Base-by-base conservation (phyloP, 2,329 filamentous ascomycete species). In the Tolypocladium tundrense region DNA sequence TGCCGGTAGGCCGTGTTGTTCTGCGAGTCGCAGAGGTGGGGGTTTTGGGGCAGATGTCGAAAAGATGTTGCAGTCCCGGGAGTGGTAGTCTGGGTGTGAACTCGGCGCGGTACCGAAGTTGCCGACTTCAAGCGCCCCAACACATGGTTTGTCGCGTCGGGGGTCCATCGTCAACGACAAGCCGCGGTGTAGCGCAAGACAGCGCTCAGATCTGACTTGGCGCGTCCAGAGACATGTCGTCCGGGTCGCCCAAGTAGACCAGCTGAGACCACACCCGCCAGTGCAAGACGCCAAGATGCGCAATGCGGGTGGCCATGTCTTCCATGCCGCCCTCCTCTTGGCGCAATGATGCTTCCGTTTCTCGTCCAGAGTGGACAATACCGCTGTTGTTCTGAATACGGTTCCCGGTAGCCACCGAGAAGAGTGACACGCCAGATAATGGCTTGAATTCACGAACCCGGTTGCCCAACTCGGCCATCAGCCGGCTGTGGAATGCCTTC, bases 231-330 rank as follows among this genome's bases (percentile, higher is more conserved):
- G 64, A 60, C 67, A 72, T 70, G 54, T 69, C 70, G 56, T 76
- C 72, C 37, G 66, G 60, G 35, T 76, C 77, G 33, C 71, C 72
- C 16, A 74, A 63, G 68, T 96, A 96, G 14, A 88, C 84, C 56
- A 96, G 77, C 2, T 84, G 83, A 1, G 83, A 82, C 91, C 92
- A 97, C 3, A 96, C 88, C 54, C 90, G 83, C 91, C 92, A 97
- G 72, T 97, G 91, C 31, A 97, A 75, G 7, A 94, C 80, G 16
- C 89, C 85, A 51, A 97, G 84, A 67, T 97, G 93, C 7, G 90
- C 87, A 55, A 96, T 79, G 52, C 90, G 85, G 51, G 86, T 87
- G 1, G 90, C 85, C 70, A 96, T 83, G 59, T 91, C 86, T 50
- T 80, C 78, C 42, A 88, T 67, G 40, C 79, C 77, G 50, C 75